A percentile compares a stretch with the other conserved stretches of the same genome.
Evolutionary conservation across 1,284 basidiomycete genomes (phyloP).

Genomic region (Cutaneotrichosporon sp.): DNA sequence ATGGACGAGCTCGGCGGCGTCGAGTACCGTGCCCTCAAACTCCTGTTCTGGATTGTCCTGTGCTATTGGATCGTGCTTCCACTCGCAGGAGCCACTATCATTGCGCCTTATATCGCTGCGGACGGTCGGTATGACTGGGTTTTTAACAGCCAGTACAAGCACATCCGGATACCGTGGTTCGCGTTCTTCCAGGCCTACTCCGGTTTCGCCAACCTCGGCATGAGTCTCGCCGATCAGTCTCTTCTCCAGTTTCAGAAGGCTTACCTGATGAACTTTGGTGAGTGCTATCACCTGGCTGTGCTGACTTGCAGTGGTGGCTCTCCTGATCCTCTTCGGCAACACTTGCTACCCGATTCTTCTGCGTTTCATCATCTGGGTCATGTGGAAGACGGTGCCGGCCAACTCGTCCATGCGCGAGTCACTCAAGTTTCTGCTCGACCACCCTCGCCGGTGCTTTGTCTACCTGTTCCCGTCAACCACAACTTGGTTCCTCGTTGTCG

Average conservation of each 20-base stretch:
- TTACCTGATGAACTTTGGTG: conserved; percentile 72
- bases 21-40: conserved; percentile 85
- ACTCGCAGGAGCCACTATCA: conserved; percentile 66
- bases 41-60: conserved; percentile 73
- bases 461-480: conserved; percentile 95
- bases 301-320: conserved; percentile 44
- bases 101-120: conserved; percentile 74
- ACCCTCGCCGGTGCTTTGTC: conserved; percentile 82
- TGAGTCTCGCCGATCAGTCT: conserved; percentile 82
- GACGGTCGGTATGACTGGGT: conserved; percentile 57
- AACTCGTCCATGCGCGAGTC: conserved; percentile 72
- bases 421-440: conserved; percentile 87
- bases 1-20: conserved; percentile 91
- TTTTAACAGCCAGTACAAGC: conserved; percentile 62
- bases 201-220: conserved; percentile 86
- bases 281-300: conserved; percentile 13
- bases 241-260: conserved; percentile 86
- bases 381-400: conserved; percentile 65
- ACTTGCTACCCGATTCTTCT: conserved; percentile 81
- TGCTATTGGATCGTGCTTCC: conserved; percentile 70
- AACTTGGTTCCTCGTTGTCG: conserved; percentile 83
- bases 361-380: conserved; percentile 70
- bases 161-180: conserved; percentile 71
- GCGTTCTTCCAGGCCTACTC: conserved; percentile 83
- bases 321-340: conserved; percentile 86